Conservation (phyloP, 2,329 filamentous ascomycete species). For the Sclerotiophoma versabilis region DNA sequence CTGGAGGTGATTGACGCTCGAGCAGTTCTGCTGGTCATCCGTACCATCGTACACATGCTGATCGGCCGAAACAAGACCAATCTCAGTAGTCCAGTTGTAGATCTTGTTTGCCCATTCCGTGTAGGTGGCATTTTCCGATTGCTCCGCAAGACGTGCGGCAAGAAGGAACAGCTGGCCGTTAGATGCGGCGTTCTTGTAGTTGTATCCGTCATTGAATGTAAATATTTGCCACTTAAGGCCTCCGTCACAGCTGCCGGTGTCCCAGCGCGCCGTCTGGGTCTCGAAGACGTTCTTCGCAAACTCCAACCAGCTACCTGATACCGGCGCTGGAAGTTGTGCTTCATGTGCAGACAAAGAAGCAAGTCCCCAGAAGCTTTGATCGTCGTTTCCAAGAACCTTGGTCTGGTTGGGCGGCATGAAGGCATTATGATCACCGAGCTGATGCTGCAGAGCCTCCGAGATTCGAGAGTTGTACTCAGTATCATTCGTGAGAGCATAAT, state of each 20-base stretch:
- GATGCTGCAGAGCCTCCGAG: slow-evolving; percentile 48
- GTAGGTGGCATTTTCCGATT: slow-evolving; percentile 64
- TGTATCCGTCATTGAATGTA: slow-evolving; percentile 73
- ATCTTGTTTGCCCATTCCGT: slow-evolving; percentile 68
- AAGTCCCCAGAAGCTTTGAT: slow-evolving; percentile 75
- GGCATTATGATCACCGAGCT: slow-evolving; percentile 46
- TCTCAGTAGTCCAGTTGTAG: slow-evolving; percentile 61
- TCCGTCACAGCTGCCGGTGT: slow-evolving; percentile 68
- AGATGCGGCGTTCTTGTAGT: slow-evolving; percentile 78
- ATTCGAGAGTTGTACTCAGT: slow-evolving; percentile 49
- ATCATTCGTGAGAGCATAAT: slow-evolving; percentile 54
- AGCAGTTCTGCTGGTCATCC: slow-evolving; percentile 53
- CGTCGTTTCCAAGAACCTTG: slow-evolving; percentile 67
- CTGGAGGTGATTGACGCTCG: slow-evolving; percentile 54
- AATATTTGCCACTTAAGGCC: slow-evolving; percentile 79
- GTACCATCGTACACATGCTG: slow-evolving; percentile 62
- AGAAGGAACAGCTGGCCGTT: slow-evolving; percentile 84
- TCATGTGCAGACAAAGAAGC: slow-evolving; percentile 72
- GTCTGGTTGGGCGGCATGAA: slow-evolving; percentile 51
- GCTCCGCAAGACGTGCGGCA: slow-evolving; percentile 73
- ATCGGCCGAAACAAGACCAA: slow-evolving; percentile 57
- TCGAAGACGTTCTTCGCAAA: slow-evolving; percentile 77
- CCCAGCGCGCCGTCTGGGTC: slow-evolving; percentile 71
- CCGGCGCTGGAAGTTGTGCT: slow-evolving; percentile 64
- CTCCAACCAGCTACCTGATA: slow-evolving; percentile 60